Evolutionary conservation across 768 basidiomycete species (phyloP), one percentile per base, ranked within the genome.

Genomic region (Kwoniella shandongensis): DNA sequence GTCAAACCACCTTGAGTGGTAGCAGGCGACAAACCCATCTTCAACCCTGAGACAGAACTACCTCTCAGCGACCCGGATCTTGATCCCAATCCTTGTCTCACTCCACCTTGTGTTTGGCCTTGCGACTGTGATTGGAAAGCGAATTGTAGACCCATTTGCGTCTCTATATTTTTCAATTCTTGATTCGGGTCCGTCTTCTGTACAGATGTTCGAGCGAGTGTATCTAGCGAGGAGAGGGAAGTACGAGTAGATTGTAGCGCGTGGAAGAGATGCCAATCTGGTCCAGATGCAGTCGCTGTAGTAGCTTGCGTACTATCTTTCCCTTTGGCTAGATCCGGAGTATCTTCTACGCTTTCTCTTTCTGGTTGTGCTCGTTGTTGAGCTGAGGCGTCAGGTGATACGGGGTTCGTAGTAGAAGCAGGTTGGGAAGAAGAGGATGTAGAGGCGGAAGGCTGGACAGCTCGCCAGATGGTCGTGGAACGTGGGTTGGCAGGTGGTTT

Each of bases 401-500:
- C 6, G 8, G 27, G 47, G 18, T 30, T 11, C 17, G 47, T 35
- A 8, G 47, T 35, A 8, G 40, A 18, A 32, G 6, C 32, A 29
- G 30, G 48, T 51, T 38, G 46, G 2, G 41, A 32, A 32, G 39
- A 41, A 6, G 51, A 39, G 11, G 54, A 26, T 15, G 36, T 17
- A n/a, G 55, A 45, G 11, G 45, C 25, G 15, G 54, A 30, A 8
- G 66, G 63, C 1, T 65, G 65, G 2, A 69, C 29, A 0, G 65
- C 56, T 10, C 69, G 64, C 72, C 72, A 73, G 27, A 51, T 38
- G 22, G 61, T 62, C 10, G 63, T 61, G 5, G 63, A 45, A 12
- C 72, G 54, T 5, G 69, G 72, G 38, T 73, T 70, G 1, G 69
- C 40, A 23, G 72, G 59, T 6, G 72, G 72, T 27, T 65, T 64